Conservation (phyloP, 2,329 filamentous ascomycete genomes). For the Didymella segeticola region DNA sequence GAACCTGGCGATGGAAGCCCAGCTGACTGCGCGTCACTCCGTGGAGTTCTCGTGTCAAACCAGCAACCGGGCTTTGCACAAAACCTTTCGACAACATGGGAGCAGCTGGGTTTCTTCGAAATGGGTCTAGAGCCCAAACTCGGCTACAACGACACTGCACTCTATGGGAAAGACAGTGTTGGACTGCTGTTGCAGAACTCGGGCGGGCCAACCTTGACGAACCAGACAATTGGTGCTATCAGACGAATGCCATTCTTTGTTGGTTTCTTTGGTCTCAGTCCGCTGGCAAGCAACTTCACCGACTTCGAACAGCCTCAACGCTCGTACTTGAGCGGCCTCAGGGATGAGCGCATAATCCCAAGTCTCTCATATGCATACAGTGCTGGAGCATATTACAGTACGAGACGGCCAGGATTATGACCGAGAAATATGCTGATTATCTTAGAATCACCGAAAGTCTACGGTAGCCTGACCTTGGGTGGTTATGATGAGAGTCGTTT, state of each 20-base stretch:
- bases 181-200: slow-evolving; percentile 38
- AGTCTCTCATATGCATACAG: slow-evolving; percentile 4
- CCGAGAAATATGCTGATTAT: neutral
- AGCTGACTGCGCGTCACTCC: neutral
- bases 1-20: neutral
- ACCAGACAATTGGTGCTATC: slow-evolving; percentile 21
- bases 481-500: slow-evolving; percentile 50
- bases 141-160: neutral
- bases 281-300: slow-evolving; percentile 56
- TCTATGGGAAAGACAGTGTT: slow-evolving; percentile 25
- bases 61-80: neutral
- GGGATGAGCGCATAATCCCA: slow-evolving; percentile 1
- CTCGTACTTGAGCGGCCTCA: slow-evolving; percentile 18
- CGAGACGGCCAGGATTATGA: accelerated
- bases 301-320: slow-evolving; percentile 46
- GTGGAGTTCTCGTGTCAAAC: slow-evolving; percentile 1
- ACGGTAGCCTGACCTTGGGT: slow-evolving; percentile 47
- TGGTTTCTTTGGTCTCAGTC: slow-evolving; percentile 49
- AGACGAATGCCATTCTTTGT: slow-evolving; percentile 23
- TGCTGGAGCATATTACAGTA: slow-evolving; percentile 3
- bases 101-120: neutral
- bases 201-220: slow-evolving; percentile 20
- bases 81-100: neutral
- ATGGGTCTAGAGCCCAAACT: neutral
- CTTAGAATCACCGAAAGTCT: neutral